Evolutionary conservation across 768 basidiomycete species (phyloP).

Genomic region (Amanita muscaria): DNA sequence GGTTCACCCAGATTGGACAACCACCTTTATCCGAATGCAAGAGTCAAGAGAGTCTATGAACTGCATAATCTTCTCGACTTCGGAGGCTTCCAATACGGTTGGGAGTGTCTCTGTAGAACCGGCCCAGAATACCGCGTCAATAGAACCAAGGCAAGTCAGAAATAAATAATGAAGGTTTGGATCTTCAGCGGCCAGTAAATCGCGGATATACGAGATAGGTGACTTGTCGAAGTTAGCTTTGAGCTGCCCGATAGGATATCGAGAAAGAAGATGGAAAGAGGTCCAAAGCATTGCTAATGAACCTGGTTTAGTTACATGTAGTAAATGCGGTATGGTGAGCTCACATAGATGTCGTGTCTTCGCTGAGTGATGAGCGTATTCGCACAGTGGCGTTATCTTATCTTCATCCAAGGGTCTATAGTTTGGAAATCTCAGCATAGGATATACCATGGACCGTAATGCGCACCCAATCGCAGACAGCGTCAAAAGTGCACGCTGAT

Average conservation of each 20-base stretch:
- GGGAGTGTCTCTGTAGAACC: slow-evolving; percentile 44
- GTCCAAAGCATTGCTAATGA: slow-evolving; percentile 21
- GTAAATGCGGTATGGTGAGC: neutral
- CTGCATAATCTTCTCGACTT: slow-evolving; percentile 66
- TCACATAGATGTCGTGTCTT: neutral
- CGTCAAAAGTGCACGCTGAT: neutral
- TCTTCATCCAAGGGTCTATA: neutral
- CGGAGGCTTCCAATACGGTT: slow-evolving; percentile 56
- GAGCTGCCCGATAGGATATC: slow-evolving; percentile 15
- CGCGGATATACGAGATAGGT: slow-evolving; percentile 41
- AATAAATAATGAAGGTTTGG: slow-evolving; percentile 61
- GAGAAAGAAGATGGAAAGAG: slow-evolving; percentile 27
- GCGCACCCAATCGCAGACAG: neutral
- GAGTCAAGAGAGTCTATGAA: slow-evolving; percentile 53
- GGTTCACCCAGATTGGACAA: neutral
- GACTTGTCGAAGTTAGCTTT: slow-evolving; percentile 21
- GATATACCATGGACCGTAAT: neutral
- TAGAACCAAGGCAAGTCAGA: slow-evolving; percentile 49
- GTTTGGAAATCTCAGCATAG: neutral
- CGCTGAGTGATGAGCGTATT: neutral
- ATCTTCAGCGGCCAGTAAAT: slow-evolving; percentile 47
- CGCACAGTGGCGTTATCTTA: neutral
- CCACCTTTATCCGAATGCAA: slow-evolving; percentile 52
- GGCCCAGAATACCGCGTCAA: slow-evolving; percentile 60
- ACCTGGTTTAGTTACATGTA: neutral